Percentiles rank a stretch among this genome's conserved stretches.
Evolutionary conservation across 495 filamentous ascomycete genomes (phyloP).

Genomic region (Lasiosphaeria miniovina): DNA sequence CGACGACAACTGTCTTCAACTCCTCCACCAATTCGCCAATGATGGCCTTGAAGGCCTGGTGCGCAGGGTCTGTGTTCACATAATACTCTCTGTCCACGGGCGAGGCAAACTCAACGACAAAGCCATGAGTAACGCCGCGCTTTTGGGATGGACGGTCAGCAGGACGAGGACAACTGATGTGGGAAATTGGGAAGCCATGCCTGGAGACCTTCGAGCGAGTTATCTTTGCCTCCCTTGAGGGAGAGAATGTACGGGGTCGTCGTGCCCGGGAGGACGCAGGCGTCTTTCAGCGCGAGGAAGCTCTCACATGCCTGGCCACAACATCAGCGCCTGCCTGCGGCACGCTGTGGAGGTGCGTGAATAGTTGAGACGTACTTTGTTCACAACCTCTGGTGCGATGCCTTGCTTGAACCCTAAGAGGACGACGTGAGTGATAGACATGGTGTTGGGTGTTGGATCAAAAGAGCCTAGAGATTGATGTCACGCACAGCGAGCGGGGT

Average conservation of each 20-base stretch:
- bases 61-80: neutral
- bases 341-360: neutral
- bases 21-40: neutral
- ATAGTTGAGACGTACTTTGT: neutral
- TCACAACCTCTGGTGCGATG: neutral
- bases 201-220: neutral
- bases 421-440: neutral
- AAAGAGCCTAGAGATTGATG: too few species aligned
- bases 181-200: neutral
- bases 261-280: neutral
- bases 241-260: neutral
- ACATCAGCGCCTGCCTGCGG: neutral
- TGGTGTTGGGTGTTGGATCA: neutral
- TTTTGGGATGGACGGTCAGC: neutral
- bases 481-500: too few species aligned
- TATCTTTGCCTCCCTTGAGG: neutral
- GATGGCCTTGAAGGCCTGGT: neutral
- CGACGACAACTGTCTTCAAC: neutral
- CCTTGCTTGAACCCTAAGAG: neutral
- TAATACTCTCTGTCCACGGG: neutral
- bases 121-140: neutral
- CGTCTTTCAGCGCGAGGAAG: neutral
- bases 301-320: neutral
- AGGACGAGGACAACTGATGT: neutral
- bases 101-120: neutral